Conservation (phyloP, 768 basidiomycete species). For the Collybiopsis confluens region DNA sequence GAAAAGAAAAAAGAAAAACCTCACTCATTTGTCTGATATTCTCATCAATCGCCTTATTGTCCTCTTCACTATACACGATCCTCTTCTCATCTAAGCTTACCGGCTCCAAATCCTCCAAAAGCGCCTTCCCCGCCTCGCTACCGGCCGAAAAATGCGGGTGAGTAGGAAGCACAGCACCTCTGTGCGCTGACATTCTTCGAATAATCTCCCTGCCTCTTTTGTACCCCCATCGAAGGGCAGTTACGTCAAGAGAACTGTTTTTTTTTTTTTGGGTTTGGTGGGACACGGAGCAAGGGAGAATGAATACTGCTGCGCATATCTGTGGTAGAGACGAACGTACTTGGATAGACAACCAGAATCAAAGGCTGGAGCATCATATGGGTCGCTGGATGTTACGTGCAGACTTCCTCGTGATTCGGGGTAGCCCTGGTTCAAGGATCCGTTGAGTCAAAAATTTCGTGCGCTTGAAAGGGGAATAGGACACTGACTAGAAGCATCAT, state of each 20-base stretch:
- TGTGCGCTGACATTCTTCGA: constrained; percentile 31
- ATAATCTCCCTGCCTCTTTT: constrained; percentile 22
- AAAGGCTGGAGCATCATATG: constrained; percentile 23
- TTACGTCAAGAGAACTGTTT: constrained; percentile 20
- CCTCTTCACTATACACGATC: constrained; percentile 18
- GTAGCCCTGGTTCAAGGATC: no score
- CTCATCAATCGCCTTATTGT: constrained; percentile 21
- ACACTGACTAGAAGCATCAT: no score
- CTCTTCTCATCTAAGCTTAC: constrained; percentile 14
- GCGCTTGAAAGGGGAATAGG: no score
- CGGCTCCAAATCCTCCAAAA: constrained; percentile 10
- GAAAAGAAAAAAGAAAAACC: no score
- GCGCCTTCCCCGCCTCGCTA: constrained; percentile 7
- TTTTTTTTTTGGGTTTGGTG: no score
- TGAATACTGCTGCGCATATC: no score
- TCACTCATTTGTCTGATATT: no score
- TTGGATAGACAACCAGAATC: no score
- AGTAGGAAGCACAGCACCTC: constrained; percentile 13
- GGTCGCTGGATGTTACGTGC: constrained; percentile 28
- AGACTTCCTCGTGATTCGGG: constrained; percentile 30
- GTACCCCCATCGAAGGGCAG: constrained; percentile 20
- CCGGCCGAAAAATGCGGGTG: constrained; percentile 16
- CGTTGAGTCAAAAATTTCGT: no score
- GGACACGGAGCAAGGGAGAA: no score
- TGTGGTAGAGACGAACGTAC: no score